Conservation (phyloP, 306 rosid species). For the Leucaena leucocephala region DNA sequence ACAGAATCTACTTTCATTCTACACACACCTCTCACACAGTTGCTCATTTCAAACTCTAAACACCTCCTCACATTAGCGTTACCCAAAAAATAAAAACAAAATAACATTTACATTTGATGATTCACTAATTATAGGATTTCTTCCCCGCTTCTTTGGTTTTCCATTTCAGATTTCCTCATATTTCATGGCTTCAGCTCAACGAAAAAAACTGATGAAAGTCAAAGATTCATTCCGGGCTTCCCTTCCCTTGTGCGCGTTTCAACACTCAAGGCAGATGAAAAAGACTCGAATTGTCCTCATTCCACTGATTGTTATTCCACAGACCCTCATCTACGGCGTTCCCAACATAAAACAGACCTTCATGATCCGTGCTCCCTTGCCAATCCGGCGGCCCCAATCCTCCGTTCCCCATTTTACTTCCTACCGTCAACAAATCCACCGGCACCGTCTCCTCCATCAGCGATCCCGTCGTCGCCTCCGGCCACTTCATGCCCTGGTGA, state of each 20-base stretch:
- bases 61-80: conserved; percentile 34
- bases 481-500: conserved; percentile 45
- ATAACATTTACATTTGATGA: conserved; percentile 35
- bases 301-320: conserved; percentile 84
- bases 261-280: conserved; percentile 66
- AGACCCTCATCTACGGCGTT: conserved; percentile 77
- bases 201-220: not conserved
- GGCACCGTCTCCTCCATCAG: conserved; percentile 45
- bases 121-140: not conserved
- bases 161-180: not conserved
- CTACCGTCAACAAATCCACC: conserved; percentile 32
- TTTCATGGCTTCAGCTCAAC: conserved; percentile 17
- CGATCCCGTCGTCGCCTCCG: conserved; percentile 42
- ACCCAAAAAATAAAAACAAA: conserved; percentile 15
- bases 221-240: conserved; percentile 33
- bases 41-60: conserved; percentile 37
- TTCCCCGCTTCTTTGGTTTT: conserved; percentile 4
- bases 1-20: conserved; percentile 48
- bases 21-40: conserved; percentile 38
- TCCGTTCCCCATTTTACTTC: too few species aligned
- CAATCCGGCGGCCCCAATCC: conserved; percentile 59
- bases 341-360: conserved; percentile 76
- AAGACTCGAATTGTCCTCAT: conserved; percentile 65
- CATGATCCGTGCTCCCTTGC: conserved; percentile 72
- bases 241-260: conserved; percentile 11